phyloP scores from a whole-genome alignment of 306 rosid genomes.

The Carpinus fangiana region DNA sequence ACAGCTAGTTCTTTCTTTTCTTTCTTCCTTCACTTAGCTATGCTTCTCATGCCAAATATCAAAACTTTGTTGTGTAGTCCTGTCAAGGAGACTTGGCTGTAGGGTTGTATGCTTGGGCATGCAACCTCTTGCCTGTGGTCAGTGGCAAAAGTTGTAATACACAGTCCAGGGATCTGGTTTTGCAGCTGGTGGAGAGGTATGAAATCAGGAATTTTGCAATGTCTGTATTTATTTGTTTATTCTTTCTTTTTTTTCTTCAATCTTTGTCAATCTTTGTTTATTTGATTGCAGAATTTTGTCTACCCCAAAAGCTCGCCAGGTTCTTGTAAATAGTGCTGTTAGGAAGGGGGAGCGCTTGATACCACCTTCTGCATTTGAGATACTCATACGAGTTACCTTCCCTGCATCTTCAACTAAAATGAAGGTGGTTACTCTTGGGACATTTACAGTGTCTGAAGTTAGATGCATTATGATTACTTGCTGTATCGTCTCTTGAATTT shows the following conservation, averaged over 20 bases:
- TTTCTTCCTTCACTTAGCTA: not conserved
- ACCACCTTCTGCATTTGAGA: constrained; percentile 79
- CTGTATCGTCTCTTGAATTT: constrained; percentile 10
- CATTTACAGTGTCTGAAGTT: constrained; percentile 15
- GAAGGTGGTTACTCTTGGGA: constrained; percentile 51
- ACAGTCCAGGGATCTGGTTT: constrained; percentile 79
- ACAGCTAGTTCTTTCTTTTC: not conserved
- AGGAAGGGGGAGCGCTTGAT: constrained; percentile 90
- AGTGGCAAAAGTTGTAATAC: constrained; percentile 72
- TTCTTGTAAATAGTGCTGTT: constrained; percentile 81
- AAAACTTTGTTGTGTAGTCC: constrained; percentile 48
- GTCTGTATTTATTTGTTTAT: not conserved
- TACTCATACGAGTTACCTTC: constrained; percentile 66
- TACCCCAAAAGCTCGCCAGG: constrained; percentile 73
- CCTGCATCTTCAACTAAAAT: constrained; percentile 76
- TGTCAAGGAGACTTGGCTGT: constrained; percentile 74
- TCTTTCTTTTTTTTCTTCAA: not conserved
- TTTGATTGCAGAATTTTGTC: constrained; percentile 72
- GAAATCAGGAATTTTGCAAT: constrained; percentile 18
- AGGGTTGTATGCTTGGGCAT: constrained; percentile 87
- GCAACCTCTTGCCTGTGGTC: constrained; percentile 72
- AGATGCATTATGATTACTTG: constrained; percentile 6
- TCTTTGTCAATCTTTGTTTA: constrained; percentile 4
- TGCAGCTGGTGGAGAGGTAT: constrained; percentile 89
- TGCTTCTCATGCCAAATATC: constrained; percentile 27